Evolutionary conservation across 2,329 filamentous ascomycete species (phyloP), one percentile per base, ranked within the genome.

Genomic region (Plenodomus tracheiphilus): DNA sequence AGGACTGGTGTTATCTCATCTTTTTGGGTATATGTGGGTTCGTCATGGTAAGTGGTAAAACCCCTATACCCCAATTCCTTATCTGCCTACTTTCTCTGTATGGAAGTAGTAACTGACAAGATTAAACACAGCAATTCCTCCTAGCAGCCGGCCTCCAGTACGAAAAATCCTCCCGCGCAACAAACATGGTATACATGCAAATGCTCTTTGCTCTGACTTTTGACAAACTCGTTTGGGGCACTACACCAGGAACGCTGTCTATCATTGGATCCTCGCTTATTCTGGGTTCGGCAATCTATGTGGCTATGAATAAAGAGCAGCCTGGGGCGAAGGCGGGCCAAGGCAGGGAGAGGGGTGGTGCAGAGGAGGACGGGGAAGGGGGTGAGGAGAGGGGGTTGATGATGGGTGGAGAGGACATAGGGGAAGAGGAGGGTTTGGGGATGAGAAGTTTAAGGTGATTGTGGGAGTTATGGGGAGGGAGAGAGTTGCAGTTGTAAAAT

Each of bases 121-220:
- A n/a, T n/a, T n/a, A n/a, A n/a, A n/a, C n/a, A 2, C 40, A 78
- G 76, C 92, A 96, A 80, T 91, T 91, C 58, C 78, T 95, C n/a
- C 76, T 95, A 16, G 94, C 91, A 1, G 81, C 84, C 0, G 91
- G 90, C 0, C 74, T 97, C 40, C 79, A 87, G 19, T 84, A 86
- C 52, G 88, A 92, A 63, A 87, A 86, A 53, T 81, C 80, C 1
- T 75, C 75, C 2, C 77, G 82, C 17, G 84, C 83, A 2, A 86
- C 83, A 0, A 84, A 83, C 46, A 86, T 88, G 83, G 75, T 85
- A 0, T 89, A 88, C 63, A 84, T 80, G 39, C 84, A 87, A 66
- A 87, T 88, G 84, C 71, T 88, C 3, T 88, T 87, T 67, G 85
- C 86, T 2, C 69, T 88, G 10, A 74, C 77, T 3, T 84, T 85